phyloP scores from a whole-genome alignment of 352 stramenopile genomes.

The Globisporangium carolinianum region DNA sequence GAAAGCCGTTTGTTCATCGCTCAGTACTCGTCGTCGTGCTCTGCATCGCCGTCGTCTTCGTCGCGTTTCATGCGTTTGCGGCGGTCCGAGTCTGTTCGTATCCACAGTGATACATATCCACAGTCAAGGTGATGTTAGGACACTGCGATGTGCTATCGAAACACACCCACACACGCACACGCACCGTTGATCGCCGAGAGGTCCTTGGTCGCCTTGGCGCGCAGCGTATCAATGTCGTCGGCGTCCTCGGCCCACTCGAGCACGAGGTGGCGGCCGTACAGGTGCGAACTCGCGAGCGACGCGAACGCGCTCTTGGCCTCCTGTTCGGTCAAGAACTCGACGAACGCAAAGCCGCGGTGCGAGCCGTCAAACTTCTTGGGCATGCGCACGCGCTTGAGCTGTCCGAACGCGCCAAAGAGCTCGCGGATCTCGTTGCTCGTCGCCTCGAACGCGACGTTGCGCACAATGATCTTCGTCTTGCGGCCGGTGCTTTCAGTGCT shows the following conservation, averaged over 20 bases:
- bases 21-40: slow-evolving; percentile 42
- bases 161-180: slow-evolving; percentile 2
- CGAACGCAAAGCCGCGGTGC: slow-evolving; percentile 98
- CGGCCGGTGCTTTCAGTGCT: slow-evolving; percentile 24
- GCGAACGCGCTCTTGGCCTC: slow-evolving; percentile 92
- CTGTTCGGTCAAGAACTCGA: slow-evolving; percentile 96
- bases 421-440: slow-evolving; percentile 95
- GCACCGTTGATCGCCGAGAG: slow-evolving; percentile 53
- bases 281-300: slow-evolving; percentile 92
- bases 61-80: slow-evolving; percentile 55
- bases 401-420: slow-evolving; percentile 95
- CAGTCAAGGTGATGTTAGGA: too few species aligned
- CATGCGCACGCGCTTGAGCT: slow-evolving; percentile 96
- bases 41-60: slow-evolving; percentile 25
- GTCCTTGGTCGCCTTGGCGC: slow-evolving; percentile 73
- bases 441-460: slow-evolving; percentile 98
- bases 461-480: slow-evolving; percentile 96
- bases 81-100: slow-evolving; percentile 38
- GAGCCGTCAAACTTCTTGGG: slow-evolving; percentile 98
- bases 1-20: too few species aligned
- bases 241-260: slow-evolving; percentile 95
- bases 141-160: background rate
- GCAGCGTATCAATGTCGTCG: slow-evolving; percentile 79
- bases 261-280: slow-evolving; percentile 98
- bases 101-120: too few species aligned